Evolutionary conservation across 805 yeast genomes (phyloP).

Genomic region (Aciculoconidium aculeatum): DNA sequence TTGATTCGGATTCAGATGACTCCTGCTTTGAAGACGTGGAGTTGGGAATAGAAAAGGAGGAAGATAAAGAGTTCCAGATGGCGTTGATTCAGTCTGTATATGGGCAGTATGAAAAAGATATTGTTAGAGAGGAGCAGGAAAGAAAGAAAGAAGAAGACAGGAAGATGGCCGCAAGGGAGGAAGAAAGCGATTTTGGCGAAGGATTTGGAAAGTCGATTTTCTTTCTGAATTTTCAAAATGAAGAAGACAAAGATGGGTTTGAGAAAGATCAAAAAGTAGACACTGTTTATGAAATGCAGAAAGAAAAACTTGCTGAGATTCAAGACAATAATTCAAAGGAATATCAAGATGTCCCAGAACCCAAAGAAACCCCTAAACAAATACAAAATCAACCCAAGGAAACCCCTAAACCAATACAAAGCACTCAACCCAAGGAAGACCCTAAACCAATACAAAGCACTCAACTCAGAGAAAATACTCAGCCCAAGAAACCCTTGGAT

Average conservation of each 20-base stretch:
- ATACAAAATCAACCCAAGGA: too few species aligned
- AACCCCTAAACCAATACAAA: too few species aligned
- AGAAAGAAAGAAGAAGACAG: slow-evolving; percentile 1
- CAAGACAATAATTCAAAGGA: too few species aligned
- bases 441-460: too few species aligned
- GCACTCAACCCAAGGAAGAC: too few species aligned
- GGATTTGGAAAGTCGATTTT: slow-evolving; percentile 3
- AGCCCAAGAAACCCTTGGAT: too few species aligned
- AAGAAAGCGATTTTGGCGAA: neutral
- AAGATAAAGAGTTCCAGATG: slow-evolving; percentile 21
- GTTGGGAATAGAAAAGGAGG: slow-evolving; percentile 13
- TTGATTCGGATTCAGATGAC: slow-evolving; percentile 8
- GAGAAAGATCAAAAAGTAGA: too few species aligned
- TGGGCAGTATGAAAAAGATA: slow-evolving; percentile 20
- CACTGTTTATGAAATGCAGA: too few species aligned
- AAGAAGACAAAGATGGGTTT: neutral
- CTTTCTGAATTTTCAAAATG: slow-evolving; percentile 2
- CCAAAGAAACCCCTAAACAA: too few species aligned
- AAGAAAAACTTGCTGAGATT: too few species aligned
- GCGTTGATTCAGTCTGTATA: slow-evolving; percentile 35
- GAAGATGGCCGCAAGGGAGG: neutral
- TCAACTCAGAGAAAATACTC: too few species aligned
- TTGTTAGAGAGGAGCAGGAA: neutral
- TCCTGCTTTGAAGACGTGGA: slow-evolving; percentile 21
- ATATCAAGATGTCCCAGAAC: too few species aligned